phyloP scores from a whole-genome alignment of 23 red algal genomes.

The Porphyridium purpureum region DNA sequence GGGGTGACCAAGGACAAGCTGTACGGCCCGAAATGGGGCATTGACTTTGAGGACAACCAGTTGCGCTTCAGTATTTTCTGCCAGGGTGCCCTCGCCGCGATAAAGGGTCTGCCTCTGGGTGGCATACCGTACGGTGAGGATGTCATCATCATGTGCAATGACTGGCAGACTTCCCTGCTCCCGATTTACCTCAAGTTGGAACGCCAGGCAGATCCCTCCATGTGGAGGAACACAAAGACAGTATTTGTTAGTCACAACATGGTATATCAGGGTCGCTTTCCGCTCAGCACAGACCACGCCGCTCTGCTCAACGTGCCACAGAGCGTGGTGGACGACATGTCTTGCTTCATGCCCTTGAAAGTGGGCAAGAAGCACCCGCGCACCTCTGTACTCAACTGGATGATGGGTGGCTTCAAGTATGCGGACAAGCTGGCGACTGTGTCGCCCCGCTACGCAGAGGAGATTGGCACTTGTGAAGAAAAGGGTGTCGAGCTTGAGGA shows the following conservation, averaged over 20 bases:
- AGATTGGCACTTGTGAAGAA: background rate
- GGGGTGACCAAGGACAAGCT: background rate
- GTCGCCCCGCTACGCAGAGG: background rate
- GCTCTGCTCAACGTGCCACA: background rate
- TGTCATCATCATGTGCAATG: background rate
- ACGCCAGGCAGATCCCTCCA: too few species aligned
- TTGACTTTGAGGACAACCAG: background rate
- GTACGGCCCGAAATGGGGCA: background rate
- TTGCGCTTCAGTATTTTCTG: background rate
- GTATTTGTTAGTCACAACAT: conserved; percentile 1
- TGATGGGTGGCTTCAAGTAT: background rate
- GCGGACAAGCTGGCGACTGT: background rate
- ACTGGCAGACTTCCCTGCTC: background rate
- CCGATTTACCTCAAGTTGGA: background rate
- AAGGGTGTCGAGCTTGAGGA: background rate
- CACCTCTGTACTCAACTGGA: background rate
- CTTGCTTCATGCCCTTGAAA: background rate
- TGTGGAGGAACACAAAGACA: conserved; percentile 1
- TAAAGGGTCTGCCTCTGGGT: background rate
- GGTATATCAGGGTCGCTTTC: background rate
- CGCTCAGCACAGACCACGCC: background rate
- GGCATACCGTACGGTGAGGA: background rate
- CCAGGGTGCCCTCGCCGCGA: background rate
- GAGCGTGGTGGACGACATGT: background rate
- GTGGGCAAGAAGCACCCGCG: background rate